Base-by-base conservation (phyloP, 345 rosid species). In the Litchi chinensis region DNA sequence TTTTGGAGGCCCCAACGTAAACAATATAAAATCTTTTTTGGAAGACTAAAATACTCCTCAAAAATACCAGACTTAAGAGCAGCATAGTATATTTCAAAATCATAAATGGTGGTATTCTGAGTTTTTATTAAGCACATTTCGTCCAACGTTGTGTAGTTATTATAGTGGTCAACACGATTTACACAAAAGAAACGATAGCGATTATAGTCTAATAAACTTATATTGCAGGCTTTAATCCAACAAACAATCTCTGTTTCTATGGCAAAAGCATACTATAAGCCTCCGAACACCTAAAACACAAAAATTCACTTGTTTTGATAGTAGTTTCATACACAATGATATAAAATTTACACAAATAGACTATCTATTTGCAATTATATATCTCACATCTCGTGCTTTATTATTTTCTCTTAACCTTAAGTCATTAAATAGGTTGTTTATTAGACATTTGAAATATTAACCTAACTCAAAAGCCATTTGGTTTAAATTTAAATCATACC, bases 1-100 rank as follows among this genome's bases (percentile, higher is more conserved):
- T 77, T 87, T 83, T 68, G 84, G 68, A 83, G 74, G 78, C 85
- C 83, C 87, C 88, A 83, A 77, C 78, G 78, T 24, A 85, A 85
- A 74, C 88, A 85, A 80, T 85, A 78, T 22, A 77, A 85, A 40
- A 85, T 75, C 77, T 85, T 79, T 43, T 72, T 77, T 9, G 77
- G 80, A 68, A 87, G 79, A 79, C 77, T 71, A 46, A 60, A 0
- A 46, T 60, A 54, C 62, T 81, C 74, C 7, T 74, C 76, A 70
- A 83, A 84, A 32, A 83, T 68, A 26, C 86, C 83, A 37, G 86
- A 83, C 68, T 79, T 70, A 28, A 81, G 82, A 40, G 85, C 90
- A 40, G 75, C 81, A 0, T 67, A 78, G 71, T 77, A 87, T 18
- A 81, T 83, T 54, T 85, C 86, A 74, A 83, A 87, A 64, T 87